Evolutionary conservation across 441 rosid species (phyloP), one percentile per base, ranked within the genome.

Genomic region (Gossypium aridum): DNA sequence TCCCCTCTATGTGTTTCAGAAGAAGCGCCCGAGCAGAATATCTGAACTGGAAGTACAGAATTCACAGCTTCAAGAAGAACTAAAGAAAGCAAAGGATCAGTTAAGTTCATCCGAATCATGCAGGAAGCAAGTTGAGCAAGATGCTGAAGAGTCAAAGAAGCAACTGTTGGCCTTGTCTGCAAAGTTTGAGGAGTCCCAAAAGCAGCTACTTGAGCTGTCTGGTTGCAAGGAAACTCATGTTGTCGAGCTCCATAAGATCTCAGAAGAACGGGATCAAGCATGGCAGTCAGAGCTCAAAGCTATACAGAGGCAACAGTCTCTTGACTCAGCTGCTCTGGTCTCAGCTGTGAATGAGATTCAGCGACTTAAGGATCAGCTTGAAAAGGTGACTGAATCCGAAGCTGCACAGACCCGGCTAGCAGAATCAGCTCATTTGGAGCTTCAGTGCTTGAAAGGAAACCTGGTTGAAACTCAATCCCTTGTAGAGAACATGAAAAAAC

Each of bases 1-100:
- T 2, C 23, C 10, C 45, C 7, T 45, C 45, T 75, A 71, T 10
- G 75, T 68, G 64, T 37, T 67, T 31, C 83, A 89, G 96, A 90
- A 83, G 85, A 90, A 90, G 83, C 87, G 93, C 37, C 88, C 88
- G 0, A 85, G 89, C 80, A 87, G 81, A 80, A 86, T 86, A 67
- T 78, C 89, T 0, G 93, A 90, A 81, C 76, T 90, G 76, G 92
- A 87, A 78, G 69, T 81, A 13, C 83, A 84, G 78, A 75, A 86
- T 49, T 78, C 82, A 22, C 87, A 83, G 71, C 91, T 90, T 75
- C 89, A 86, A 64, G 91, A 89, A 72, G 93, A 90, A 75, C 84
- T 90, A 70, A 87, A 84, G 82, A 89, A 83, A 76, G 83, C 83
- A 9, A 90, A 82, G 79, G 88, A 86, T 71, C 89, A 89, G 76